These are phyloP conservation scores for Wickerhamiella allomyrinae DNA, from an alignment of 805 yeast genomes.

Conservation along the genomic window DNA sequence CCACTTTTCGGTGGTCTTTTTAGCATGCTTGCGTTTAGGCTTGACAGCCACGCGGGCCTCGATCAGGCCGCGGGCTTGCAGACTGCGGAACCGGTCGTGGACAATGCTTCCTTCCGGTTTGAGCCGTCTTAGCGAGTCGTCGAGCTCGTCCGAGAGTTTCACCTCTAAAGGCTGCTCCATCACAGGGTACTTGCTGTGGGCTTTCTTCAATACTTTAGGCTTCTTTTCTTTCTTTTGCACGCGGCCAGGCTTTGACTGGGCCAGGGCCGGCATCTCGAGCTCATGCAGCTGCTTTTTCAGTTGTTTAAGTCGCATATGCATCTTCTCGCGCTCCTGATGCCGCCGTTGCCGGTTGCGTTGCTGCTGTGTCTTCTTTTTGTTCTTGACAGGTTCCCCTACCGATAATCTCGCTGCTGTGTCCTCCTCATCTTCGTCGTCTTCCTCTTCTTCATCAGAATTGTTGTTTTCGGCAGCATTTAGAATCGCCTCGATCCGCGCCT, in stretches of 20 bases:
- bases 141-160: slow-evolving; percentile 76
- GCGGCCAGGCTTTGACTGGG: slow-evolving; percentile 1
- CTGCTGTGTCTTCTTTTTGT: slow-evolving; percentile 59
- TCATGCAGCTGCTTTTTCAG: slow-evolving; percentile 49
- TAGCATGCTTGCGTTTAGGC: slow-evolving; percentile 50
- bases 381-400: slow-evolving; percentile 51
- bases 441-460: slow-evolving; percentile 15
- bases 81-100: slow-evolving; percentile 62
- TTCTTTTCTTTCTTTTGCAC: slow-evolving; percentile 21
- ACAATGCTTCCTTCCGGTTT: slow-evolving; percentile 84
- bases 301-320: slow-evolving; percentile 43
- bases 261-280: slow-evolving; percentile 25
- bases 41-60: slow-evolving; percentile 64
- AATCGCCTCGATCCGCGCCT: slow-evolving; percentile 46
- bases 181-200: slow-evolving; percentile 34
- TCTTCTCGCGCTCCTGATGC: slow-evolving; percentile 32
- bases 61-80: slow-evolving; percentile 75
- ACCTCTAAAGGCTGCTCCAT: slow-evolving; percentile 44
- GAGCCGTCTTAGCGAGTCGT: slow-evolving; percentile 67
- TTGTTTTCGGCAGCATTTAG: slow-evolving; percentile 47
- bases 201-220: slow-evolving; percentile 26
- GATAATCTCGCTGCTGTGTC: slow-evolving; percentile 34
- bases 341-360: slow-evolving; percentile 61
- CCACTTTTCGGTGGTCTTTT: slow-evolving; percentile 82
- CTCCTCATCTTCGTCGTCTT: slow-evolving; percentile 18